Conservation (phyloP, 495 filamentous ascomycete genomes). For the Daldinia loculata region DNA sequence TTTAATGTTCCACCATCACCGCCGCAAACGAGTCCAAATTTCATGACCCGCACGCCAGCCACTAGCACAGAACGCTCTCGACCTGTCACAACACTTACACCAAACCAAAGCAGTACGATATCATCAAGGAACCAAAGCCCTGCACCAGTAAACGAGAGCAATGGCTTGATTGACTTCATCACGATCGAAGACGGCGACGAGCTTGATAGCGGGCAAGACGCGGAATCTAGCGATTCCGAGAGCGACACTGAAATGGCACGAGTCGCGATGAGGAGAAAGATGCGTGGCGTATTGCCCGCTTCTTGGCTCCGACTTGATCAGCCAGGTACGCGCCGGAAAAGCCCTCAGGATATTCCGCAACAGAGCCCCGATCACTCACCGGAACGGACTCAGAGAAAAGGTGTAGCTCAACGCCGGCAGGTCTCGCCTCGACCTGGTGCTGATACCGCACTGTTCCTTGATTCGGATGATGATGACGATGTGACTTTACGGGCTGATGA, state of each 20-base stretch:
- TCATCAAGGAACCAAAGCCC: constrained; percentile 40
- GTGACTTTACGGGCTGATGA: constrained; percentile 39
- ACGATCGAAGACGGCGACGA: constrained; percentile 27
- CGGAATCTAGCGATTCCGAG: constrained; percentile 43
- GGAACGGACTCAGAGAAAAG: constrained; percentile 56
- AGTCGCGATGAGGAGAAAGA: constrained; percentile 57
- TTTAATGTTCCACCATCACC: constrained; percentile 45
- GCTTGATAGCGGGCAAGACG: constrained; percentile 14
- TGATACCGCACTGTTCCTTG: constrained; percentile 51
- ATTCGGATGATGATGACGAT: constrained; percentile 57
- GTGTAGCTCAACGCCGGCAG: constrained; percentile 60
- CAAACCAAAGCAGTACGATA: constrained; percentile 38
- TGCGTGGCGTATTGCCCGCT: constrained; percentile 87
- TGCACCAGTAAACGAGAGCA: constrained; percentile 36
- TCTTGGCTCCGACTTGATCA: constrained; percentile 85
- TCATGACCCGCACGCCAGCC: constrained; percentile 26
- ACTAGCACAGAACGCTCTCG: constrained; percentile 15
- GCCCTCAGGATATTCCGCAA: constrained; percentile 43
- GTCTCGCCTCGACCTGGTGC: constrained; percentile 32
- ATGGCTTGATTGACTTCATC: constrained; percentile 41
- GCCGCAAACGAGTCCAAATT: constrained; percentile 40
- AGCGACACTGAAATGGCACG: constrained; percentile 57
- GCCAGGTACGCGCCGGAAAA: constrained; percentile 45
- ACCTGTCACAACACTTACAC: constrained; percentile 22
- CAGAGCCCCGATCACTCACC: constrained; percentile 50